Evolutionary conservation across 2,329 filamentous ascomycete genomes (phyloP), one percentile per base, ranked within the genome.

Genomic region (Plectosphaerella cucumerina): DNA sequence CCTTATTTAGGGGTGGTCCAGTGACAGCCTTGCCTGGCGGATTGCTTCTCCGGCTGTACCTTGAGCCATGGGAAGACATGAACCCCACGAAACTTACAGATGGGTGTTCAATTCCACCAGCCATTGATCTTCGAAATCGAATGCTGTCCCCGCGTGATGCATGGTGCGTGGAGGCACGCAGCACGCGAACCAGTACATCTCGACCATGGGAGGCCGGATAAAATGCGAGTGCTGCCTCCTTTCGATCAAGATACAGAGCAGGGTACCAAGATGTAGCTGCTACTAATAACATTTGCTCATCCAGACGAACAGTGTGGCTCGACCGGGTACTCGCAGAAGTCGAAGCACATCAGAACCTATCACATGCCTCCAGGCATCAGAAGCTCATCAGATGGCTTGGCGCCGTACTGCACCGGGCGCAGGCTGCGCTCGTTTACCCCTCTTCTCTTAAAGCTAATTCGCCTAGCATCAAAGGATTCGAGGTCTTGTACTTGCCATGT

Each of bases 241-340:
- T 20, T 12, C 39, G 18, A 42, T 42, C 10, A 18, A 12, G n/a
- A 18, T 18, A 42, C 39, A 20, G n/a, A 42, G 10, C 10, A 23
- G n/a, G 11, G 14, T 4, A n/a, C 11, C 42, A 26, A 44, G 42
- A n/a, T 22, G 18, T 20, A 43, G 35, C 15, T 37, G 41, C 41
- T 43, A 44, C 42, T 44, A 44, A 44, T 44, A 44, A 12, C 23
- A 44, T 44, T 44, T 44, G n/a, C 42, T 44, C 42, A 44, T 44
- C 42, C 3, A 23, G 2, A 23, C 14, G 20, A 26, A 42, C 18
- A 4, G 39, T 18, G 18, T 18, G 11, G 6, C 39, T 37, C 35
- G 17, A 37, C 15, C 26, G 26, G 26, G 26, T 31, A 11, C 26
- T 31, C 8, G 26, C 26, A 37, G n/a, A 20, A 17, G 17, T 17